These are phyloP conservation scores for Endocarpon pusillum DNA, from an alignment of 495 filamentous ascomycete genomes.

Conservation along the genomic window DNA sequence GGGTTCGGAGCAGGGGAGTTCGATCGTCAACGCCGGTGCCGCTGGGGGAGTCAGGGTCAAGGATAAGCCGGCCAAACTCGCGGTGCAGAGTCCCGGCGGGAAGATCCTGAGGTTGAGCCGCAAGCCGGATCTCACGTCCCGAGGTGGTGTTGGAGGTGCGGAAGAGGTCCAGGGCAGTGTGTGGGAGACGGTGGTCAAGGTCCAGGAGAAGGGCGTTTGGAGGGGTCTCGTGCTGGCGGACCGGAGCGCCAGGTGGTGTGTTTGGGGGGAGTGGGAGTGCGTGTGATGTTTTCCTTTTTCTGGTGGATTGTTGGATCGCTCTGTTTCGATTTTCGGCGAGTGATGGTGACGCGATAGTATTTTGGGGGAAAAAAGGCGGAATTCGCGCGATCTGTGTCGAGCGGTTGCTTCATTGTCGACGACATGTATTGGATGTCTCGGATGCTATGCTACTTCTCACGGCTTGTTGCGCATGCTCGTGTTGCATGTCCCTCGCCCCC, in stretches of 20 bases:
- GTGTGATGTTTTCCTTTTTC: too few relatives aligned
- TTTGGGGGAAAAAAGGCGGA: too few relatives aligned
- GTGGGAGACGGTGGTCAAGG: slow-evolving; percentile 98
- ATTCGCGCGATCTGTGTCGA: too few relatives aligned
- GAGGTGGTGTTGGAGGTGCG: slow-evolving; percentile 22
- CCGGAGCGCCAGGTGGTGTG: slow-evolving; percentile 91
- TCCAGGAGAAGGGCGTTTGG: slow-evolving; percentile 81
- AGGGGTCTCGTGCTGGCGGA: slow-evolving; percentile 87
- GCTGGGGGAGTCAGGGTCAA: slow-evolving; percentile 18
- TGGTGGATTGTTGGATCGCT: too few relatives aligned
- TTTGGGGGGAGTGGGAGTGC: slow-evolving; percentile 91
- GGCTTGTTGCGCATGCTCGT: too few relatives aligned
- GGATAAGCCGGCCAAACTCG: slow-evolving; percentile 85
- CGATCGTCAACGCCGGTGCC: slow-evolving; percentile 25
- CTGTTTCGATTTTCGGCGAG: too few relatives aligned
- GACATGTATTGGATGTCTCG: too few relatives aligned
- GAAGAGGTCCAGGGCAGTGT: slow-evolving; percentile 67
- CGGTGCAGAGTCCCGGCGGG: slow-evolving; percentile 86
- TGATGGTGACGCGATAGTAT: too few relatives aligned
- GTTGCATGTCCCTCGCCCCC: too few relatives aligned
- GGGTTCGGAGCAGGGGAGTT: slow-evolving; percentile 21
- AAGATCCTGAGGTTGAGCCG: slow-evolving; percentile 84
- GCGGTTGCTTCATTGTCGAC: too few relatives aligned
- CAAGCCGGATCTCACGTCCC: slow-evolving; percentile 52
- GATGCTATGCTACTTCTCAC: too few relatives aligned